phyloP scores from a whole-genome alignment of 2,329 filamentous ascomycete genomes.

The Pseudogymnoascus sp. region DNA sequence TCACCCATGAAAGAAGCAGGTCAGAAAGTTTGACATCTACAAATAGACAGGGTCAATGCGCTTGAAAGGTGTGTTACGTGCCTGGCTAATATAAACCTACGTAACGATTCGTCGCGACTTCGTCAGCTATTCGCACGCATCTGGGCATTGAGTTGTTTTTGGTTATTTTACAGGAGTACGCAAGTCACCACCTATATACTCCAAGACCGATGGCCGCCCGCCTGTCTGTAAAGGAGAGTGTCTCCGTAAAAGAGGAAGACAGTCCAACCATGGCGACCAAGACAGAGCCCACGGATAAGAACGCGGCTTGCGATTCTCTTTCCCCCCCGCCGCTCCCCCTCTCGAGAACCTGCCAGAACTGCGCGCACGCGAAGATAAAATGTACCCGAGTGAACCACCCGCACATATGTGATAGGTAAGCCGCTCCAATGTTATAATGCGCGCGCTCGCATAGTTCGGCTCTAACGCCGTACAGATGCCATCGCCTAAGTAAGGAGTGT shows the following conservation, averaged over 20 bases:
- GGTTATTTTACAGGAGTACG: neutral
- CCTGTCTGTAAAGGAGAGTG: neutral
- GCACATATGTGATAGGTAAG: neutral
- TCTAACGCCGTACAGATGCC: slow-evolving; percentile 23
- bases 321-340: neutral
- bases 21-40: neutral
- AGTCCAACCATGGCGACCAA: neutral
- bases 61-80: neutral
- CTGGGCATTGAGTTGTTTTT: too few species aligned
- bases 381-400: neutral
- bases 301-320: neutral
- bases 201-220: neutral
- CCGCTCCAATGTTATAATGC: neutral
- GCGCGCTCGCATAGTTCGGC: neutral
- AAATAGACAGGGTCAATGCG: neutral
- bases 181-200: neutral
- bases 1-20: neutral
- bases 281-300: neutral
- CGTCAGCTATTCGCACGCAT: neutral
- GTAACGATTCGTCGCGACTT: neutral
- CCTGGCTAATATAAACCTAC: neutral
- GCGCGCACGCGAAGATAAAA: neutral
- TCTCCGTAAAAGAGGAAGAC: neutral
- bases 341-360: neutral
- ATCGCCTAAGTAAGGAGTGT: slow-evolving; percentile 30